Conservation (phyloP, 108 stramenopile genomes). For the Skeletonema potamos region DNA sequence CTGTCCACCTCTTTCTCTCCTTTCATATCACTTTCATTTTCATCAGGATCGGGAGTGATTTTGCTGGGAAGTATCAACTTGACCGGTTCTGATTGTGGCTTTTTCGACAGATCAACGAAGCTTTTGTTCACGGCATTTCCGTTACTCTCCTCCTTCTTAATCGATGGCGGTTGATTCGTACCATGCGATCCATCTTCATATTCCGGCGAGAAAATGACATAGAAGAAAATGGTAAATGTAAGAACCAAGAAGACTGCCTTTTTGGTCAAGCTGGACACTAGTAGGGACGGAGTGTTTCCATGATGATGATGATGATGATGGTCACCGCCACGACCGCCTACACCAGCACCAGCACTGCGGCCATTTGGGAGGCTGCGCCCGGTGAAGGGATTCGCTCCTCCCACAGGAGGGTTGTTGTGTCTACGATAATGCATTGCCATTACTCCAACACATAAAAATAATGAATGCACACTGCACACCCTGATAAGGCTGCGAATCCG, state of each 20-base stretch:
- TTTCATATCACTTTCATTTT: neutral
- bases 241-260: neutral
- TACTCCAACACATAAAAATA: neutral
- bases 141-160: neutral
- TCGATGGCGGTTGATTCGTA: neutral
- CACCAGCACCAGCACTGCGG: neutral
- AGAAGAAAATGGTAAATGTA: neutral
- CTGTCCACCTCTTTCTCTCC: neutral
- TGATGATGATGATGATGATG: too few relatives aligned
- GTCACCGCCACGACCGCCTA: too few relatives aligned
- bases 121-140: neutral
- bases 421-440: constrained; percentile 7
- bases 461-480: neutral
- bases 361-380: neutral
- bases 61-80: neutral
- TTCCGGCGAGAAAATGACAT: neutral
- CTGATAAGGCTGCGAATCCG: neutral
- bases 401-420: neutral
- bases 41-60: neutral
- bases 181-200: neutral
- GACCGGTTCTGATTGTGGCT: neutral
- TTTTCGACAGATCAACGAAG: neutral
- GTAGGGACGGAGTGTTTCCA: neutral
- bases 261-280: neutral
- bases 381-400: constrained; percentile 1